These are phyloP conservation scores for Trichoderma oligosporum DNA, from an alignment of 2,329 filamentous ascomycete genomes.

Conservation along the genomic window DNA sequence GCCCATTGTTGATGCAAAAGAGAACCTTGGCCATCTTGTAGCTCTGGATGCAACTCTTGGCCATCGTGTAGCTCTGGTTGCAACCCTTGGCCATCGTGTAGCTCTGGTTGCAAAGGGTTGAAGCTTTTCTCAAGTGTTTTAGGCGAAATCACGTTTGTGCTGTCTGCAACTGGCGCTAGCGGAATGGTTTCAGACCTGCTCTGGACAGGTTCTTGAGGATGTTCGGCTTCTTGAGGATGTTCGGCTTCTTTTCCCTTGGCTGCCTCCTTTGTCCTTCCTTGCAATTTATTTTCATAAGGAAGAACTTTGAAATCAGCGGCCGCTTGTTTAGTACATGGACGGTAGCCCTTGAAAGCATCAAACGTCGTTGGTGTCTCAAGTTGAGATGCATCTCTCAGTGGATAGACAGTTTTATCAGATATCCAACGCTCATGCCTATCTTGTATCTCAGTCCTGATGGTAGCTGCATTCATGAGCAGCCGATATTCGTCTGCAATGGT, in stretches of 20 bases:
- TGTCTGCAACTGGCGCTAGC: too few species aligned
- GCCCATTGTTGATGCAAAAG: not conserved
- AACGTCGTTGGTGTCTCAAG: not conserved
- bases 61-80: not conserved
- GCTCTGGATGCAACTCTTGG: not conserved
- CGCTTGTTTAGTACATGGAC: not conserved
- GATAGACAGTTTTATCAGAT: conserved; percentile 20
- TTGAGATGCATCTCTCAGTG: conserved; percentile 17
- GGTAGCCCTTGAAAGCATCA: not conserved
- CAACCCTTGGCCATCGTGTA: not conserved
- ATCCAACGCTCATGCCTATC: conserved; percentile 12
- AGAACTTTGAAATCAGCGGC: not conserved
- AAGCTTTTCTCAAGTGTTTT: too few species aligned
- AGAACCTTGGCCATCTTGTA: not conserved
- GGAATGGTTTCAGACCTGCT: not conserved
- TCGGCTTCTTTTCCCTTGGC: too few species aligned
- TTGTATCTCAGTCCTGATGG: conserved; percentile 22
- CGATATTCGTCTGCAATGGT: conserved; percentile 21
- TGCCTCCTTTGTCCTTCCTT: not conserved
- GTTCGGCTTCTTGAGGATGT: too few species aligned
- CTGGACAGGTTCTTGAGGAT: not conserved
- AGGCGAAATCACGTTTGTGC: too few species aligned
- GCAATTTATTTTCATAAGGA: not conserved
- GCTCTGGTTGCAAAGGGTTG: too few species aligned
- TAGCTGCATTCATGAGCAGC: conserved; percentile 22